Conservation (phyloP, 495 filamentous ascomycete species). For the Aspergillus avenaceus region DNA sequence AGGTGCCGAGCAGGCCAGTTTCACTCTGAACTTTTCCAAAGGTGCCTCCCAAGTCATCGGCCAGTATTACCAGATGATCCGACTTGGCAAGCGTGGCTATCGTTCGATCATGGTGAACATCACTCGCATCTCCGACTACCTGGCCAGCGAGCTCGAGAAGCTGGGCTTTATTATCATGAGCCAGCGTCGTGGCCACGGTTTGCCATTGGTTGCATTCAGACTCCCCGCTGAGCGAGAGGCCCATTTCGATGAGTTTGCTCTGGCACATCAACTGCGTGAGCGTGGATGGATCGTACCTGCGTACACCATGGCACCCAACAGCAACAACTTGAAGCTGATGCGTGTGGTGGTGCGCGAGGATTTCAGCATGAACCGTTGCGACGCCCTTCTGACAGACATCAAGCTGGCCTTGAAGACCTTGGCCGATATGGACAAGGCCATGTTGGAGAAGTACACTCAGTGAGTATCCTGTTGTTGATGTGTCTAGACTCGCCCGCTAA, state of each 20-base stretch:
- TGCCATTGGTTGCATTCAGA: constrained; percentile 84
- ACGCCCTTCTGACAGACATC: constrained; percentile 68
- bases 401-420: constrained; percentile 63
- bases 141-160: constrained; percentile 60
- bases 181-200: constrained; percentile 64
- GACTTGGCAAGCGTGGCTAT: constrained; percentile 85
- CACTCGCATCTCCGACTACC: constrained; percentile 77
- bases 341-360: constrained; percentile 87
- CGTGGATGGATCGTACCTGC: constrained; percentile 85
- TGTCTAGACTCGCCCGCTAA: constrained; percentile 6
- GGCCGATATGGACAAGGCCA: constrained; percentile 63
- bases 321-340: constrained; percentile 75
- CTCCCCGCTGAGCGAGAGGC: constrained; percentile 54
- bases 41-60: constrained; percentile 89
- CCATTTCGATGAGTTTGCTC: constrained; percentile 75
- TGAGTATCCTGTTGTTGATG: neutral
- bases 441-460: constrained; percentile 48
- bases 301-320: constrained; percentile 90
- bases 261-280: constrained; percentile 77
- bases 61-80: constrained; percentile 94
- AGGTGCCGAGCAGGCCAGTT: constrained; percentile 86
- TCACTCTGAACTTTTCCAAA: constrained; percentile 94
- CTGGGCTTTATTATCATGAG: constrained; percentile 85
- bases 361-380: constrained; percentile 73
- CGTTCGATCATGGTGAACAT: constrained; percentile 82